phyloP scores from a whole-genome alignment of 192 early-diverging fungal species.

The Gigaspora rosea region DNA sequence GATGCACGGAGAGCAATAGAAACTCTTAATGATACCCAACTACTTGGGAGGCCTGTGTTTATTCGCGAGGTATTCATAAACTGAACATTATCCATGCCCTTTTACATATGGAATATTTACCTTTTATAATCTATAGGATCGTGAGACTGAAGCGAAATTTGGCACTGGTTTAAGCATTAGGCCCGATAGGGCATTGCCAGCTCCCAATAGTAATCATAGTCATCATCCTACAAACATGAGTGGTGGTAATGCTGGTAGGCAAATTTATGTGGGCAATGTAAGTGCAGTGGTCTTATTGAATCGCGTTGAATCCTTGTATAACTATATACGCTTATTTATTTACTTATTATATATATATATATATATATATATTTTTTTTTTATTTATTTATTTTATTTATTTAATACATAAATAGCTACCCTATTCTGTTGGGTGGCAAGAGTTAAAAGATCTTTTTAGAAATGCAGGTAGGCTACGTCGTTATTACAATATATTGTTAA shows the following conservation, averaged over 20 bases:
- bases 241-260: slow-evolving; percentile 49
- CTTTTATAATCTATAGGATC: slow-evolving; percentile 48
- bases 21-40: slow-evolving; percentile 61
- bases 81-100: neutral
- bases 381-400: neutral
- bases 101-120: neutral
- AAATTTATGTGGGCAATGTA: slow-evolving; percentile 68
- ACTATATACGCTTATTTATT: neutral
- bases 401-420: slow-evolving; percentile 59
- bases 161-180: slow-evolving; percentile 35
- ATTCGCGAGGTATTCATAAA: slow-evolving; percentile 64
- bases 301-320: too few species aligned
- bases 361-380: neutral
- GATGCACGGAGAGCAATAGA: slow-evolving; percentile 76
- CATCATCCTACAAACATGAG: slow-evolving; percentile 31
- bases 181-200: slow-evolving; percentile 22
- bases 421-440: slow-evolving; percentile 79
- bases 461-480: slow-evolving; percentile 50
- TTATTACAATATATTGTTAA: too few species aligned
- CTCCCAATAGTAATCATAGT: slow-evolving; percentile 20
- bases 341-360: slow-evolving; percentile 17
- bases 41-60: slow-evolving; percentile 77
- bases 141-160: slow-evolving; percentile 56
- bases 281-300: slow-evolving; percentile 2
- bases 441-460: slow-evolving; percentile 84